Evolutionary conservation across 495 filamentous ascomycete genomes (phyloP).

Genomic region (Trichoderma reesei): DNA sequence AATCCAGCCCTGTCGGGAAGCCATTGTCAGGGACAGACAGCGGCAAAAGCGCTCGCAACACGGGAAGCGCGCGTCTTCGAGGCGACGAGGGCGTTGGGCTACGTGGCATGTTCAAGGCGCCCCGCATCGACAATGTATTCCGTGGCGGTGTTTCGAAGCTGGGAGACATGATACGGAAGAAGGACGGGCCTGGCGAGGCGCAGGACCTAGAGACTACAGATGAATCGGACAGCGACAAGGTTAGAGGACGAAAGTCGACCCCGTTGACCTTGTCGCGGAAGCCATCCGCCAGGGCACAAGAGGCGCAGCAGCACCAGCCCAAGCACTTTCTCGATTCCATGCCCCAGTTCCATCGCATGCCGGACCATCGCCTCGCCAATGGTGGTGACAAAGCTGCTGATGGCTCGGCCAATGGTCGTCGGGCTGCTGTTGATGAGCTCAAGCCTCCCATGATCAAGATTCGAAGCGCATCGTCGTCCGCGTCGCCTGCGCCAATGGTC

Average conservation of each 20-base stretch:
- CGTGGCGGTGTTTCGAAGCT: conserved; percentile 40
- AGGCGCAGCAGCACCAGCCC: conserved; percentile 15
- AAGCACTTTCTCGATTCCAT: conserved; percentile 32
- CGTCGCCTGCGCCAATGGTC: conserved; percentile 27
- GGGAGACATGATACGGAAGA: conserved; percentile 39
- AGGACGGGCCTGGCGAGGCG: conserved; percentile 22
- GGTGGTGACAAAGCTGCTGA: conserved; percentile 10
- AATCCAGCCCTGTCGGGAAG: conserved; percentile 24
- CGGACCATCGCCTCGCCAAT: neutral
- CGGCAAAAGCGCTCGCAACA: conserved; percentile 30
- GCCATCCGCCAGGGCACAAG: conserved; percentile 15
- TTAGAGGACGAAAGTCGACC: conserved; percentile 23
- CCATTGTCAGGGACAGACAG: conserved; percentile 21
- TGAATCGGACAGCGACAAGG: conserved; percentile 30
- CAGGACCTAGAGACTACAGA: conserved; percentile 28
- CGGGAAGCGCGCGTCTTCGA: conserved; percentile 27
- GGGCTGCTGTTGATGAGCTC: conserved; percentile 42
- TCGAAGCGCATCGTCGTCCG: conserved; percentile 36
- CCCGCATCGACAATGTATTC: conserved; percentile 38
- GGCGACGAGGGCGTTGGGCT: conserved; percentile 33
- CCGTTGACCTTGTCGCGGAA: conserved; percentile 18
- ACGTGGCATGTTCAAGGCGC: conserved; percentile 33
- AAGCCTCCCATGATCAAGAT: conserved; percentile 56
- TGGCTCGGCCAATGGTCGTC: conserved; percentile 26
- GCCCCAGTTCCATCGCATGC: conserved; percentile 23